Percentiles rank a stretch among this genome's conserved stretches.
These are phyloP conservation scores for Carallia brachiata DNA, from an alignment of 345 rosid species.

Conservation along the genomic window DNA sequence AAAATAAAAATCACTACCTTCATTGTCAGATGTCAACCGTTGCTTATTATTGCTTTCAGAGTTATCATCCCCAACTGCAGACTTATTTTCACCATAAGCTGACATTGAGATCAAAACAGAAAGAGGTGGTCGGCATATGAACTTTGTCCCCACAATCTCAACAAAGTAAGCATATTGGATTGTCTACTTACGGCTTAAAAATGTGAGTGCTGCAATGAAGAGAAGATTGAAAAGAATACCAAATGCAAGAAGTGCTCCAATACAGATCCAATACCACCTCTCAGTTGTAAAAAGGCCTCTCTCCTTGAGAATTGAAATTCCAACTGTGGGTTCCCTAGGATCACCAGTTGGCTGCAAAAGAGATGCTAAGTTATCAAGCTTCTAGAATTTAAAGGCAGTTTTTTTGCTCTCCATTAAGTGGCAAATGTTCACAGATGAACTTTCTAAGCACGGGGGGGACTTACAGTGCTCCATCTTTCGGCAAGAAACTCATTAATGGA, in stretches of 20 bases:
- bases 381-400: background rate
- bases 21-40: background rate
- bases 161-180: background rate
- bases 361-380: background rate
- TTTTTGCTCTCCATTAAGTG: background rate
- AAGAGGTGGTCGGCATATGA: background rate
- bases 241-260: slow-evolving; percentile 12
- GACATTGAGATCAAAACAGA: slow-evolving; percentile 1
- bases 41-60: background rate
- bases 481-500: slow-evolving; percentile 27
- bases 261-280: slow-evolving; percentile 18
- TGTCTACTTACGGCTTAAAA: slow-evolving; percentile 13
- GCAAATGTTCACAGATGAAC: background rate
- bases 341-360: slow-evolving; percentile 15
- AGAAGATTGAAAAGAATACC: slow-evolving; percentile 18
- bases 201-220: slow-evolving; percentile 15
- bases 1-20: slow-evolving; percentile 10
- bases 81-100: slow-evolving; percentile 11
- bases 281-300: slow-evolving; percentile 19
- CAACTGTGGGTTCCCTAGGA: slow-evolving; percentile 13
- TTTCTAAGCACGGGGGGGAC: background rate
- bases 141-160: background rate
- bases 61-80: background rate
- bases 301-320: slow-evolving; percentile 14
- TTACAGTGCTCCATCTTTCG: slow-evolving; percentile 21